Evolutionary conservation across 169 alveolate species (phyloP).

Genomic region (Cryptosporidium sp.): DNA sequence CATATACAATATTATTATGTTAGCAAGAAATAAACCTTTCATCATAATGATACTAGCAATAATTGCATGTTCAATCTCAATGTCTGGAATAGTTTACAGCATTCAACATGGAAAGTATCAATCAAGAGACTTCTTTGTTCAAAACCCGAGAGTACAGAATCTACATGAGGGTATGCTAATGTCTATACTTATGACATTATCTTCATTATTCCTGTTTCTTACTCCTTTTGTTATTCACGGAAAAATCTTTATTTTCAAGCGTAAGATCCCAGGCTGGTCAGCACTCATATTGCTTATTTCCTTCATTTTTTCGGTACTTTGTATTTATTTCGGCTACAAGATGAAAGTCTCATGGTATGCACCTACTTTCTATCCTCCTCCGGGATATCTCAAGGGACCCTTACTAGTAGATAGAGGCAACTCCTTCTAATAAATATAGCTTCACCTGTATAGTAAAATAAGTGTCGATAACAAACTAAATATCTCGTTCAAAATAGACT

Average conservation of each 20-base stretch:
- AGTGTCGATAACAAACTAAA: neutral
- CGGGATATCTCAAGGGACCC: slow-evolving; percentile 61
- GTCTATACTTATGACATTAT: slow-evolving; percentile 56
- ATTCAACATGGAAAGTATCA: slow-evolving; percentile 70
- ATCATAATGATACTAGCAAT: slow-evolving; percentile 66
- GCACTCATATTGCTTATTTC: neutral
- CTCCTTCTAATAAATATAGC: slow-evolving; percentile 30
- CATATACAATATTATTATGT: slow-evolving; percentile 12
- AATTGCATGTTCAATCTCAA: slow-evolving; percentile 54
- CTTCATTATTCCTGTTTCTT: slow-evolving; percentile 45
- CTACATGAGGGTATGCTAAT: slow-evolving; percentile 42
- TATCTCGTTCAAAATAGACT: neutral
- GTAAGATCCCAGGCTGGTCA: slow-evolving; percentile 32
- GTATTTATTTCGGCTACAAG: slow-evolving; percentile 42
- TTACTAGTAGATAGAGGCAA: slow-evolving; percentile 68
- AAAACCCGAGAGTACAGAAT: slow-evolving; percentile 73
- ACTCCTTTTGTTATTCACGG: slow-evolving; percentile 27
- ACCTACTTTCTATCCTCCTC: slow-evolving; percentile 72
- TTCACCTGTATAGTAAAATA: neutral
- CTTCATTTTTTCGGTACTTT: slow-evolving; percentile 2
- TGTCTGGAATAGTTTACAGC: slow-evolving; percentile 74
- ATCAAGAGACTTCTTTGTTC: slow-evolving; percentile 66
- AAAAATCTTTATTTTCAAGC: slow-evolving; percentile 17
- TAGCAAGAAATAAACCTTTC: slow-evolving; percentile 60
- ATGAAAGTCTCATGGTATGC: slow-evolving; percentile 59